Evolutionary conservation across 805 yeast species (phyloP), one percentile per base, ranked within the genome.

Genomic region (Yarrowia divulgata): DNA sequence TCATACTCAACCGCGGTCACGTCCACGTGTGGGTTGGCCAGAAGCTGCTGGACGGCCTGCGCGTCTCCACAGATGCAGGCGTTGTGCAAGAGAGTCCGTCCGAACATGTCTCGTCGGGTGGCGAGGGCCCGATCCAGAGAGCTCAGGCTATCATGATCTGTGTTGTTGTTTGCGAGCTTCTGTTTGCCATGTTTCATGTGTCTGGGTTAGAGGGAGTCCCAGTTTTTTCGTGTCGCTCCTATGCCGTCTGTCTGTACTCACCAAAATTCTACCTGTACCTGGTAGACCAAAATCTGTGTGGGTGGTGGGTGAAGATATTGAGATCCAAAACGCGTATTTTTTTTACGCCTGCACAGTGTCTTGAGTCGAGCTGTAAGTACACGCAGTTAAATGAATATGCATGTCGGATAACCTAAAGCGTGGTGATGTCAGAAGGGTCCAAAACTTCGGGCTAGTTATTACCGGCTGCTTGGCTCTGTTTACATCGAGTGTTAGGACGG

Each of bases 21-120:
- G 67, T 87, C 86, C 29, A 85, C 74, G 18, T 83, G 82, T 9
- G 83, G 81, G 71, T 84, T 83, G 67, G 80, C 81, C 48, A 89
- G 76, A 8, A 90, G 72, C 29, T 79, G 79, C 9, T 77, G 74
- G 18, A 90, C 78, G 34, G 71, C 46, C 8, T 69, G 58, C 19
- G 66, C 23, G 32, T 70, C 54, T 72, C 73, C 81, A 73, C 68
- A 75, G 67, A 70, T 76, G 57, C 74, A 77, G 63, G 71, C 82
- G 71, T 71, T 48, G 70, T 75, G 75, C 50, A 73, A 64, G 54
- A 74, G 50, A 29, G 75, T 83, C 64, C 93, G 80, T 1, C 97
- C 97, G 77, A 89, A 88, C 4, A 88, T 77, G 75, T 91, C 97
- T 71, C 91, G 80, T 67, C 79, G 79, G 23, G 74, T 75, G 48